Conservation (phyloP, 169 alveolate species). For the Plasmodium malariae region DNA sequence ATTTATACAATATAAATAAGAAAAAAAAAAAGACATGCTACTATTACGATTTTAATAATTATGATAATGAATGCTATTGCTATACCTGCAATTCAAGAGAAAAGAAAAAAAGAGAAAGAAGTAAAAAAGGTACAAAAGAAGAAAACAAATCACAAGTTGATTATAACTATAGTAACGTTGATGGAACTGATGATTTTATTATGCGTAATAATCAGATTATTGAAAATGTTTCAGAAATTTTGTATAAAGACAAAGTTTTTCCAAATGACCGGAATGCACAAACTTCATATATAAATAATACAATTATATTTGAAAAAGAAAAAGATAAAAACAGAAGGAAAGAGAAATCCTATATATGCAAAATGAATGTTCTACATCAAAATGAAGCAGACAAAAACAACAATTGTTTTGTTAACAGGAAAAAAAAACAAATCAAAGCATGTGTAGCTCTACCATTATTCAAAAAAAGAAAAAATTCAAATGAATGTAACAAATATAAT, state of each 20-base stretch:
- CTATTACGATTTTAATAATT: slow-evolving; percentile 21
- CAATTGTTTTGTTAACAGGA: background rate
- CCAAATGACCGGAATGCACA: slow-evolving; percentile 12
- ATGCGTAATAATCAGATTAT: slow-evolving; percentile 52
- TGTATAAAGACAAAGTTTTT: slow-evolving; percentile 25
- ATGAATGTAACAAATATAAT: background rate
- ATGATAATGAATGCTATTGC: slow-evolving; percentile 65
- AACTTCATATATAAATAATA: slow-evolving; percentile 27
- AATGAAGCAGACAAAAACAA: background rate
- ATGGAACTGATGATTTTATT: slow-evolving; percentile 32
- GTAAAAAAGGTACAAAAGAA: background rate
- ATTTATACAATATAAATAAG: background rate
- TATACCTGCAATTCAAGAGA: background rate
- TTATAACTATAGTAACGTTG: slow-evolving; percentile 60
- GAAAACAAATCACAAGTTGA: slow-evolving; percentile 4
- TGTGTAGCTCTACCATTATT: background rate
- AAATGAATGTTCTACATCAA: background rate
- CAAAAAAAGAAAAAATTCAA: background rate
- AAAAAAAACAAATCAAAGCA: background rate
- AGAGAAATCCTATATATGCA: background rate
- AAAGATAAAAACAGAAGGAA: background rate
- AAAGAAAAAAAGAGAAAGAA: slow-evolving; percentile 2
- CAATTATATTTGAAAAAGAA: slow-evolving; percentile 17
- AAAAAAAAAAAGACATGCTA: slow-evolving; percentile 3
- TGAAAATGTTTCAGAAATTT: slow-evolving; percentile 31